These are phyloP conservation scores for Medicago lupulina DNA, from an alignment of 306 rosid species.

Conservation along the genomic window DNA sequence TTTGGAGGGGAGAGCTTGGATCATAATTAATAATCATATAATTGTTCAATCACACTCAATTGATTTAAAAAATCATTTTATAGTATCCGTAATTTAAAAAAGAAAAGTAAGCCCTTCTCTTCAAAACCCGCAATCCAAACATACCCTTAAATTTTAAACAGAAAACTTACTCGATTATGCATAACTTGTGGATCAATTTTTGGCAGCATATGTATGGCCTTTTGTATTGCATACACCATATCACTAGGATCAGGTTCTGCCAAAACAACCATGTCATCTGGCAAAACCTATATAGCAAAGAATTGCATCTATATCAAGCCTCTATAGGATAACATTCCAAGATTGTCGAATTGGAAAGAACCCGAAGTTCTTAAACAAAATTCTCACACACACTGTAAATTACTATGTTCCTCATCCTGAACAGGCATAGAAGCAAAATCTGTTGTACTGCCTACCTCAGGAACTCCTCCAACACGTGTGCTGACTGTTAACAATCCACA, in stretches of 20 bases:
- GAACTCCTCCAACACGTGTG: conserved; percentile 94
- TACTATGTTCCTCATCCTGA: conserved; percentile 14
- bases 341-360: conserved; percentile 8
- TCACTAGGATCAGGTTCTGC: conserved; percentile 88
- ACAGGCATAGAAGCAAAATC: conserved; percentile 24
- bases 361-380: conserved; percentile 3
- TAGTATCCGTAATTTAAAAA: too few relatives aligned
- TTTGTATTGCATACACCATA: conserved; percentile 80
- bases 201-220: conserved; percentile 77
- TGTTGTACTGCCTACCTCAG: conserved; percentile 65
- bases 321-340: conserved; percentile 11
- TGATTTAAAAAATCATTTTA: too few relatives aligned
- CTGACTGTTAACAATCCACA: conserved; percentile 96
- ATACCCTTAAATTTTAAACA: not conserved
- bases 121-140: too few relatives aligned
- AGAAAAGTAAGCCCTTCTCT: too few relatives aligned
- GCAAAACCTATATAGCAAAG: conserved; percentile 74
- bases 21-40: too few relatives aligned
- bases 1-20: too few relatives aligned
- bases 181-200: conserved; percentile 77
- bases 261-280: conserved; percentile 92
- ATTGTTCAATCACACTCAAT: too few relatives aligned
- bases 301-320: conserved; percentile 36
- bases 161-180: conserved; percentile 81
- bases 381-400: not conserved